Percentiles rank a stretch among this genome's conserved stretches.
Evolutionary conservation across 345 rosid genomes (phyloP).

Genomic region (Melastoma malabathricum): DNA sequence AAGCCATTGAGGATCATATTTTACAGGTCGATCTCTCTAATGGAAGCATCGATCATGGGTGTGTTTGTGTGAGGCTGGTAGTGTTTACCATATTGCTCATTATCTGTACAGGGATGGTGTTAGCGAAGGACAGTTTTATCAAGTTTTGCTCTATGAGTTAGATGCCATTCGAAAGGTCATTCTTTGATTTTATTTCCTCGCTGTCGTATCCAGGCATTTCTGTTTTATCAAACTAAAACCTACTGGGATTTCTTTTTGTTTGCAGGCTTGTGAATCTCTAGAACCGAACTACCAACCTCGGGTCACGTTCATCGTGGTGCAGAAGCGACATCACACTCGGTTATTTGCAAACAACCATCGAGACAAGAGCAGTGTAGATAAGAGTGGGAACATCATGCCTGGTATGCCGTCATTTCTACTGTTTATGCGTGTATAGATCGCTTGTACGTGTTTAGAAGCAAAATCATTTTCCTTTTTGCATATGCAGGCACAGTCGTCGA

Average conservation of each 20-base stretch:
- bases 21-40: conserved; percentile 48
- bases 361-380: conserved; percentile 81
- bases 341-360: conserved; percentile 84
- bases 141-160: conserved; percentile 34
- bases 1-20: conserved; percentile 92
- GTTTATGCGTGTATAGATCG: background rate
- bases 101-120: conserved; percentile 73
- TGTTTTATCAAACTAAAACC: background rate
- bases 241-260: background rate
- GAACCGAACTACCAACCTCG: conserved; percentile 98
- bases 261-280: conserved; percentile 70
- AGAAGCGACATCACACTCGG: conserved; percentile 94
- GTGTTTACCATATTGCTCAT: background rate
- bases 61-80: background rate
- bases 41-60: background rate
- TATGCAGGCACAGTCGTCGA: conserved; percentile 87
- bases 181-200: background rate
- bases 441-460: background rate
- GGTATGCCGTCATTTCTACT: conserved; percentile 23
- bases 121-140: conserved; percentile 86
- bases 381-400: conserved; percentile 87
- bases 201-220: background rate
- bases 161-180: conserved; percentile 27
- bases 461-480: background rate
- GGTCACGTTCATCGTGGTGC: conserved; percentile 95